A percentile compares a stretch with the other conserved stretches of the same genome.
These are phyloP conservation scores for Penicillium parvum DNA, from an alignment of 495 filamentous ascomycete species.

Conservation along the genomic window DNA sequence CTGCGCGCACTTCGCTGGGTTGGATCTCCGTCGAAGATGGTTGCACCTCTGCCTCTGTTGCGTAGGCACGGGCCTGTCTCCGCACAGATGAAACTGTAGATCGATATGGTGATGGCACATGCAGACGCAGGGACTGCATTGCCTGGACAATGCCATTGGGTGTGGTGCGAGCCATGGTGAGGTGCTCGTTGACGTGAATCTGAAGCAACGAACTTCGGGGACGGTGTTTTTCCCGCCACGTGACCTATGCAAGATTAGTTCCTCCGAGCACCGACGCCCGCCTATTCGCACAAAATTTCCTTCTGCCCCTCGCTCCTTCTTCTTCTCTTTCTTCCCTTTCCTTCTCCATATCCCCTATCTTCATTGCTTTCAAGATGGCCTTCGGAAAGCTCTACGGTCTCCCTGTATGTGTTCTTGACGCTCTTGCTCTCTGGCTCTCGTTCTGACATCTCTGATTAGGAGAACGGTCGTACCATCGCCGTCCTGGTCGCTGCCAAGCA, in stretches of 20 bases:
- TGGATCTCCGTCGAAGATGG: neutral
- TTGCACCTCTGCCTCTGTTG: conserved; percentile 22
- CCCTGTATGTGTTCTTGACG: conserved; percentile 58
- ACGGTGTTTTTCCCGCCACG: conserved; percentile 29
- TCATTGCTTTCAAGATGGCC: conserved; percentile 63
- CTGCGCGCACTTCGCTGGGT: conserved; percentile 24
- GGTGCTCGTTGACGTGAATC: conserved; percentile 2
- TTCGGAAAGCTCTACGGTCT: conserved; percentile 96
- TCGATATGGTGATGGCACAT: conserved; percentile 14
- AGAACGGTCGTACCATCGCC: conserved; percentile 82
- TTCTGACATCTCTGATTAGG: conserved; percentile 45
- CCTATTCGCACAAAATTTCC: conserved; percentile 38
- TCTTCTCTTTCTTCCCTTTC: conserved; percentile 31
- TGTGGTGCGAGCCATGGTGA: conserved; percentile 34
- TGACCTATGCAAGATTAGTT: conserved; percentile 24
- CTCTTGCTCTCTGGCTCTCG: neutral
- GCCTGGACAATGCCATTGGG: conserved; percentile 37
- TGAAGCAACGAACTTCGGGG: neutral
- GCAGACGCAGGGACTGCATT: conserved; percentile 34
- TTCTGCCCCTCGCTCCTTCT: conserved; percentile 32
- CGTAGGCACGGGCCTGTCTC: conserved; percentile 25
- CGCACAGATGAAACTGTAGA: conserved; percentile 5
- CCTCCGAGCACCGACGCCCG: conserved; percentile 30
- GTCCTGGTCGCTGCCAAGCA: conserved; percentile 91
- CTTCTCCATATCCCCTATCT: conserved; percentile 14